Conservation (phyloP, 192 early-diverging fungal genomes). For the Glomus cerebriforme region DNA sequence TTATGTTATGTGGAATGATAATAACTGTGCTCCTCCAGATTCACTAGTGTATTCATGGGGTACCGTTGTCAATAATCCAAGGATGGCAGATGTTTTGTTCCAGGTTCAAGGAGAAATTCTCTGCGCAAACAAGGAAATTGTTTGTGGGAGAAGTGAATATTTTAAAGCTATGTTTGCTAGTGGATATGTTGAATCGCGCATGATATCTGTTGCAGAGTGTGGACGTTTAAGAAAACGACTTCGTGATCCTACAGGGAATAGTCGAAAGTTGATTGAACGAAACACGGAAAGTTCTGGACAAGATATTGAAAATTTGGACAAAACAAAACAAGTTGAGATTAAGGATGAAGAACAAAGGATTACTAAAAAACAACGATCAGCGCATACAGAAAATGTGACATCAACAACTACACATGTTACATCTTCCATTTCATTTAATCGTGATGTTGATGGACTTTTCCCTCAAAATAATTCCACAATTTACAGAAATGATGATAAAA, state of each 20-base stretch:
- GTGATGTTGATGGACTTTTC: background rate
- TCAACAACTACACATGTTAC: background rate
- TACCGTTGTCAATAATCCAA: constrained; percentile 1
- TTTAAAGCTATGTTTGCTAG: constrained; percentile 13
- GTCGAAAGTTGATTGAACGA: background rate
- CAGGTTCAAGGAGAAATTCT: constrained; percentile 3
- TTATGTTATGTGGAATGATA: constrained; percentile 11
- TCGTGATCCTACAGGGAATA: background rate
- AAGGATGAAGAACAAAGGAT: background rate
- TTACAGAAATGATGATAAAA: background rate
- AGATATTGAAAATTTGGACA: background rate
- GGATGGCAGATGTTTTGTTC: constrained; percentile 19
- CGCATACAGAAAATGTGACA: background rate
- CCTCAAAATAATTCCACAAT: background rate
- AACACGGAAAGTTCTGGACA: background rate
- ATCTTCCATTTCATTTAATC: background rate
- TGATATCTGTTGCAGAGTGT: constrained; percentile 1
- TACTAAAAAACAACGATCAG: background rate
- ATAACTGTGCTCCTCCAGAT: constrained; percentile 4
- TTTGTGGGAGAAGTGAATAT: constrained; percentile 17
- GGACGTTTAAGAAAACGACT: constrained; percentile 8
- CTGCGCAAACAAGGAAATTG: constrained; percentile 3
- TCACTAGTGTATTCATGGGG: constrained; percentile 8
- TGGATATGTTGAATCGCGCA: constrained; percentile 8
- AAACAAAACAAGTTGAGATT: background rate